Evolutionary conservation across 371 early-diverging fungal genomes (phyloP).

Genomic region (Aphelidium insulamus): DNA sequence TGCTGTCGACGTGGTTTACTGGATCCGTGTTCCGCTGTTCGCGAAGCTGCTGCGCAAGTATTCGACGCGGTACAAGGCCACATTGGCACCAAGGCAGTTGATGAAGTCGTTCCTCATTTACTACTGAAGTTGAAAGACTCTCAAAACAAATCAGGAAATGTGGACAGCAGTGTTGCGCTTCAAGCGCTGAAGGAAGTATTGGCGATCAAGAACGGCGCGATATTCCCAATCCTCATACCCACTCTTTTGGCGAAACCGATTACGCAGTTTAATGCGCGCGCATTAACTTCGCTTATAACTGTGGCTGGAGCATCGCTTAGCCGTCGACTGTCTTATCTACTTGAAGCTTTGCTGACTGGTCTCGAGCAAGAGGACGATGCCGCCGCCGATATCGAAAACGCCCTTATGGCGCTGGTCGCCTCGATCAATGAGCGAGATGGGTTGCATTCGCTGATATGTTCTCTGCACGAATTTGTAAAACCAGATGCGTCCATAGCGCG

Average conservation of each 20-base stretch:
- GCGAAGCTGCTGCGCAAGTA: conserved; percentile 83
- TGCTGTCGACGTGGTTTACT: conserved; percentile 50
- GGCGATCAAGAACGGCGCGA: conserved; percentile 79
- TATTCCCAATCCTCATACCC: conserved; percentile 88
- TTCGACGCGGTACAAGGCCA: conserved; percentile 79
- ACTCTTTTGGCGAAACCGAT: conserved; percentile 73
- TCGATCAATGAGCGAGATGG: conserved; percentile 56
- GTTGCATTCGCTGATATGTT: conserved; percentile 36
- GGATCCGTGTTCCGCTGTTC: conserved; percentile 56
- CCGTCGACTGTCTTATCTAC: conserved; percentile 47
- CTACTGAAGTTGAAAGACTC: conserved; percentile 41
- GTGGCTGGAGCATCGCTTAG: conserved; percentile 61
- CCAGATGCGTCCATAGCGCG: conserved; percentile 26
- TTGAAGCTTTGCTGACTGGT: conserved; percentile 30
- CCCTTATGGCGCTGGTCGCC: conserved; percentile 34
- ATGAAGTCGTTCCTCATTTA: conserved; percentile 66
- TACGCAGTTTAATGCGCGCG: conserved; percentile 70
- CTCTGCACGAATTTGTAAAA: conserved; percentile 37
- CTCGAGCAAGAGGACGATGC: conserved; percentile 40
- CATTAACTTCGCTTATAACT: conserved; percentile 64
- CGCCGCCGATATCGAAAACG: conserved; percentile 33
- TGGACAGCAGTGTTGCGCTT: conserved; percentile 20
- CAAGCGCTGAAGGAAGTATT: conserved; percentile 85
- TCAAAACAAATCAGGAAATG: conserved; percentile 5
- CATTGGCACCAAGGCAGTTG: conserved; percentile 73